Evolutionary conservation across 768 basidiomycete genomes (phyloP), one percentile per base, ranked within the genome.

Genomic region (Boletus subparvulus): DNA sequence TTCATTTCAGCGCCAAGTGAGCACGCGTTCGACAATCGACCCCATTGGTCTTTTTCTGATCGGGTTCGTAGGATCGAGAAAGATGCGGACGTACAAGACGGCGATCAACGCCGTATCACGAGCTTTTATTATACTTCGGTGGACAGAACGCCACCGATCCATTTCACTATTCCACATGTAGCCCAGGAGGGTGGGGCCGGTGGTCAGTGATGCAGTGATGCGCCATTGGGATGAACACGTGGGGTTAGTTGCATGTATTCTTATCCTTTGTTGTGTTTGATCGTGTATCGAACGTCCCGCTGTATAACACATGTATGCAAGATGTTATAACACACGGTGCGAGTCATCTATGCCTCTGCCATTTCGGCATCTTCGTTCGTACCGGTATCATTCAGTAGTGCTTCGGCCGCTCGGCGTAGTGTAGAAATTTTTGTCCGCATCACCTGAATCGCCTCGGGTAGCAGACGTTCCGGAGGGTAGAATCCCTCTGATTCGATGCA

Each of bases 401-500:
- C 79, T 67, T 85, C 79, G 2, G 84, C 86, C 0, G 87, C 88
- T 14, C 74, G 72, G 41, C 80, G 78, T 17, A 92, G 77, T 6
- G 73, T 74, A 4, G 76, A 73, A 17, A 97, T 82, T 69, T 98
- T 98, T 37, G 78, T 79, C 44, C 93, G 79, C 84, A 98, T 87
- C 44, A 97, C 86, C 28, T 79, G 76, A 60, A 94, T 81, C 0
- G 94, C 80, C 65, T 94, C 93, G 0, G 84, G 85, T 14, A 96
- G 75, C 12, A 98, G 77, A 33, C 90, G 81, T 73, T 95, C 84
- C 0, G 96, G 94, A 4, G 82, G 74, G 68, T 97, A 97, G 13
- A 91, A 84, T 6, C 95, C 89, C 65, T 94, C 91, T 0, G 93
- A 93, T 72, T 98, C 95, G 39, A 98, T 80, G 58, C 83, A 90